Evolutionary conservation across 2,329 filamentous ascomycete species (phyloP).

Genomic region (Pseudocercospora ulei): DNA sequence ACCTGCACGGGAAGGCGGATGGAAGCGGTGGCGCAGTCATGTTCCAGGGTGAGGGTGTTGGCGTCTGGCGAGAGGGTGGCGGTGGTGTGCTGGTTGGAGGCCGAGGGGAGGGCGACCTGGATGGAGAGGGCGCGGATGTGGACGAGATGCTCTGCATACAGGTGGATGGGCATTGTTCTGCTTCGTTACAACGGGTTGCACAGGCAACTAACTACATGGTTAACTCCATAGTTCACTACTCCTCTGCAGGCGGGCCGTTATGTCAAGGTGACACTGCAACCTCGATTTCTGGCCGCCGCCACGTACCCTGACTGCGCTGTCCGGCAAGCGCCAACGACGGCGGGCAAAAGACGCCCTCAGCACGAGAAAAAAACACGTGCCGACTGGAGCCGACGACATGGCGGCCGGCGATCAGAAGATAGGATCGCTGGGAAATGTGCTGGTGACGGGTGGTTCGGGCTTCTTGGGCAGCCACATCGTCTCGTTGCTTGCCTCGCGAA

Average conservation of each 20-base stretch:
- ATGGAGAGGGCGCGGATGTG: slow-evolving; percentile 53
- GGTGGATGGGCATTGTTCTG: slow-evolving; percentile 31
- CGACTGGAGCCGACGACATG: not conserved
- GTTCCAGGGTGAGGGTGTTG: slow-evolving; percentile 38
- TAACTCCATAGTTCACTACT: too few species aligned
- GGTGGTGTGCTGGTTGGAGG: slow-evolving; percentile 38
- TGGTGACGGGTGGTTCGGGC: slow-evolving; percentile 45
- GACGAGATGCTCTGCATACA: slow-evolving; percentile 53
- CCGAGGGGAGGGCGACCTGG: slow-evolving; percentile 44
- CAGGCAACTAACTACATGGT: too few species aligned
- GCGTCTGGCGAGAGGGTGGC: slow-evolving; percentile 41
- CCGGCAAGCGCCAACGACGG: not conserved
- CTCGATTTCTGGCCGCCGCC: not conserved
- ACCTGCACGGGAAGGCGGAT: slow-evolving; percentile 43
- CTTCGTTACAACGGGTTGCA: not conserved
- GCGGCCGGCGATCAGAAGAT: slow-evolving; percentile 16
- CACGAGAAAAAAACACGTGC: too few species aligned
- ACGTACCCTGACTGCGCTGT: too few species aligned
- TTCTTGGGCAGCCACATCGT: slow-evolving; percentile 47
- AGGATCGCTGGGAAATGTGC: slow-evolving; percentile 39
- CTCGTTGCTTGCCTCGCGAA: slow-evolving; percentile 37
- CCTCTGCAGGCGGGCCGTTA: too few species aligned
- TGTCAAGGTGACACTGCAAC: too few species aligned
- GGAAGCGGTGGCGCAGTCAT: slow-evolving; percentile 39
- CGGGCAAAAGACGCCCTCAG: not conserved